Evolutionary conservation across 1,284 basidiomycete genomes (phyloP), one percentile per base, ranked within the genome.

Genomic region (Chalciporus piperatoides): DNA sequence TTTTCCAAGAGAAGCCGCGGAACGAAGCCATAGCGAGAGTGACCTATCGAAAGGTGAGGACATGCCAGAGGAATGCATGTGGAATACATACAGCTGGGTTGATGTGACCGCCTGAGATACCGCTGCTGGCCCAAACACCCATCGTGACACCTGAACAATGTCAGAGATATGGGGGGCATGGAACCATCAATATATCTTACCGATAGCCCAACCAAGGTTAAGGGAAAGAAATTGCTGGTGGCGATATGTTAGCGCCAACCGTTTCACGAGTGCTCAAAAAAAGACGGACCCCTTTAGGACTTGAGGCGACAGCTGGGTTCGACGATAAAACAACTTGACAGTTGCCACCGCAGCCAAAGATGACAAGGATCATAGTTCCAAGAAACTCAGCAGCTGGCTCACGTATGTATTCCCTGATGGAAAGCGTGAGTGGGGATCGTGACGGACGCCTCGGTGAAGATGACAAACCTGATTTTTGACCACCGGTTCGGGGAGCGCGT

Each of bases 1-100:
- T 92, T 53, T 76, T 78, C 80, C 82, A 84, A 1, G 91, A 86
- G 67, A 93, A 92, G 44, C 75, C 76, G 49, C 90, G 80, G 60
- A 82, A 81, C 5, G 80, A 71, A 1, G 86, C 86, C 40, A 90
- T 59, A 5, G 81, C 74, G 32, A 92, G 60, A 2, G 89, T 92
- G 11, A 90, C 72, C 76, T 78, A 52, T 11, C n/a, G 17, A 38
- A 43, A 42, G 28, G 19, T 58, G 21, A 54, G 51, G 19, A 11
- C 6, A 37, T 39, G 48, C 12, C 12, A 40, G 11, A 12, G 37
- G 28, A 42, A 60, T 61, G 24, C 59, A 65, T 43, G 6, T 21
- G 11, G 21, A 19, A 11, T 33, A 23, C 70, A 19, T 65, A 81
- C 86, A 21, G 85, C 86, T 39, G 87, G 88, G 60, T 90, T 90